phyloP scores from a whole-genome alignment of 768 basidiomycete genomes.

The Mycena haematopus region DNA sequence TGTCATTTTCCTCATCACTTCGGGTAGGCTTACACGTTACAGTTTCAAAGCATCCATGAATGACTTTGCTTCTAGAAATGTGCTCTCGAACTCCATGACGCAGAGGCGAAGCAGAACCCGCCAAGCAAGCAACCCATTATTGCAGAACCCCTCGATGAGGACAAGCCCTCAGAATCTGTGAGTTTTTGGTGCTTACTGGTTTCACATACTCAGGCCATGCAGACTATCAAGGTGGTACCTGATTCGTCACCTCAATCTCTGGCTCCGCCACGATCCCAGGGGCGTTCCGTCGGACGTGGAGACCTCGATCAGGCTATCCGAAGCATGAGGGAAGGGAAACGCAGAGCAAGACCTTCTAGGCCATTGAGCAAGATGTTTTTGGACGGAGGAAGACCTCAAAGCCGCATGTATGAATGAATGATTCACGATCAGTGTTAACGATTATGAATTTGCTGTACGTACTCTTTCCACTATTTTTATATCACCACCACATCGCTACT shows the following conservation, averaged over 20 bases:
- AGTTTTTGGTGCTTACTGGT: slow-evolving; percentile 6
- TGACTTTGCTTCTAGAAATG: slow-evolving; percentile 61
- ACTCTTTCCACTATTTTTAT: slow-evolving; percentile 1
- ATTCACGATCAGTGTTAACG: slow-evolving; percentile 22
- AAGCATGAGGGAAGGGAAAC: slow-evolving; percentile 73
- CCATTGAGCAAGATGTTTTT: slow-evolving; percentile 83
- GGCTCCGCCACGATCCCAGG: slow-evolving; percentile 45
- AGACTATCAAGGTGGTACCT: slow-evolving; percentile 55
- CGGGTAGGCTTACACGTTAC: slow-evolving; percentile 51
- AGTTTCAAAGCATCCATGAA: not conserved
- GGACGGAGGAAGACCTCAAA: slow-evolving; percentile 58
- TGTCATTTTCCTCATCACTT: slow-evolving; percentile 76
- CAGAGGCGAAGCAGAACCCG: slow-evolving; percentile 44
- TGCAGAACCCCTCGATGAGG: slow-evolving; percentile 32
- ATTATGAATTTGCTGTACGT: not conserved
- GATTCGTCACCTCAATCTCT: slow-evolving; percentile 37
- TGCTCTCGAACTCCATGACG: slow-evolving; percentile 67
- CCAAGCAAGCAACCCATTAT: slow-evolving; percentile 35
- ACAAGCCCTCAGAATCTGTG: slow-evolving; percentile 33
- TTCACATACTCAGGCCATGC: slow-evolving; percentile 22
- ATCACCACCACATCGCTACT: not conserved
- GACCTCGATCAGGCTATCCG: slow-evolving; percentile 87
- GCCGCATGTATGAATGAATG: slow-evolving; percentile 40
- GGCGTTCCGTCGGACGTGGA: slow-evolving; percentile 71
- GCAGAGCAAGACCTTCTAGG: slow-evolving; percentile 54